These are phyloP conservation scores for Cyberlindnera lachancei DNA, from an alignment of 805 yeast genomes.

Conservation along the genomic window DNA sequence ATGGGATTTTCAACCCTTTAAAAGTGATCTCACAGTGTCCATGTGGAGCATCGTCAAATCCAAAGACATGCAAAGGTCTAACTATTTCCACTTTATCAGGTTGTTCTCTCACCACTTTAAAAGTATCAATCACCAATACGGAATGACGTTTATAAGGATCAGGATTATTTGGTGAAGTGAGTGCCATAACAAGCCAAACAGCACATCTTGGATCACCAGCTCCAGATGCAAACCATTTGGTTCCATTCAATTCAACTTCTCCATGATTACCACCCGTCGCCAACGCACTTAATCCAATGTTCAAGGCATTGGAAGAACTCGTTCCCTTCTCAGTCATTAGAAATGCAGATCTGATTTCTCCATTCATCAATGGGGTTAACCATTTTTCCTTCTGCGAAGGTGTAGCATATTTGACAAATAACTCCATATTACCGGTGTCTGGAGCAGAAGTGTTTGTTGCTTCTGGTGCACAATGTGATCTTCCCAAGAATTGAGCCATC, in stretches of 20 bases:
- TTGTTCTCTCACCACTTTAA: conserved; percentile 35
- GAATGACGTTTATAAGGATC: conserved; percentile 45
- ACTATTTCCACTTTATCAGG: conserved; percentile 41
- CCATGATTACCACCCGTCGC: conserved; percentile 33
- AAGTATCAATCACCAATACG: conserved; percentile 46
- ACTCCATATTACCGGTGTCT: conserved; percentile 53
- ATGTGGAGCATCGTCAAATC: conserved; percentile 64
- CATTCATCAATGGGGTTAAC: conserved; percentile 46
- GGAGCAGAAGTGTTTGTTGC: conserved; percentile 57
- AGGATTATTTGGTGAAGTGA: conserved; percentile 18
- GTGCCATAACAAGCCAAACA: conserved; percentile 26
- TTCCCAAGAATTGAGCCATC: conserved; percentile 57
- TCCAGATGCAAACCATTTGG: conserved; percentile 67
- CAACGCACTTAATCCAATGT: conserved; percentile 42
- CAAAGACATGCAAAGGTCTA: conserved; percentile 48
- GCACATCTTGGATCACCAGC: conserved; percentile 59
- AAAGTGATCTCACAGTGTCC: conserved; percentile 61
- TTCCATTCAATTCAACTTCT: conserved; percentile 44
- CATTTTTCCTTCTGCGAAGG: conserved; percentile 38
- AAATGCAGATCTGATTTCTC: conserved; percentile 52
- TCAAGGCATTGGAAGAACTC: conserved; percentile 56
- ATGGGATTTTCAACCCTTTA: conserved; percentile 39
- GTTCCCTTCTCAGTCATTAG: conserved; percentile 58
- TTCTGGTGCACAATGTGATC: conserved; percentile 47
- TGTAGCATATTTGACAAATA: conserved; percentile 32